Base-by-base conservation (phyloP, 2,329 filamentous ascomycete genomes). In the Chlorencoelia australis region DNA sequence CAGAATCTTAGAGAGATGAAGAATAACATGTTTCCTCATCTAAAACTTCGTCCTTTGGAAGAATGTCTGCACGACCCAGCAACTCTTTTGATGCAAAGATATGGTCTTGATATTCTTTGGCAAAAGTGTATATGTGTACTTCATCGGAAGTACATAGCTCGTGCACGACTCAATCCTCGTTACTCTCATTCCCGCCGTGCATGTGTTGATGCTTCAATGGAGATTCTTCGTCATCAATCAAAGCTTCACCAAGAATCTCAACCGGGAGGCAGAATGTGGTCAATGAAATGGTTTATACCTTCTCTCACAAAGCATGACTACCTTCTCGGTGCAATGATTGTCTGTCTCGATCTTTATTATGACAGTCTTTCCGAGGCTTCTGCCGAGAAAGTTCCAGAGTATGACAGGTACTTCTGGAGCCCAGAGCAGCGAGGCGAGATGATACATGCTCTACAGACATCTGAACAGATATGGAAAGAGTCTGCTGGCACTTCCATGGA, bases 51-150 rank as follows among this genome's bases (percentile, higher is more conserved):
- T 20, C 70, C 79, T 0, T 68, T 94, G 40, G 80, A 88, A 40
- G 80, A 85, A 37, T 75, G 71, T 27, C 79, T 75, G 4, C 69
- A 78, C 30, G 88, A 94, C 50, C 79, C 93, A 13, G 77, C 91
- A 57, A 83, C 85, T 17, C 72, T 91, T 41, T 79, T 95, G 40
- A 81, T 94, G 64, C 82, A 88, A 34, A 78, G 88, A 18, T 88
- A 87, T 55, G 82, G 82, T 39, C 65, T 95, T 20, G 84, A 91
- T 43, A 79, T 91, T 33, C 63, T 95, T 4, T 94, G 87, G 54
- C 78, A 93, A 45, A 94, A 94, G 61, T 82, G 87, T 13, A 71
- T 94, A 50, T 93, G 86, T 51, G 73, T 94, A 15, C 71, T 98
- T 25, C 91, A 98, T 58, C 74, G 87, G 33, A 87, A 87, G 45